These are phyloP conservation scores for Fraxinus dipetala DNA, from an alignment of 305 asterid genomes.

Conservation along the genomic window DNA sequence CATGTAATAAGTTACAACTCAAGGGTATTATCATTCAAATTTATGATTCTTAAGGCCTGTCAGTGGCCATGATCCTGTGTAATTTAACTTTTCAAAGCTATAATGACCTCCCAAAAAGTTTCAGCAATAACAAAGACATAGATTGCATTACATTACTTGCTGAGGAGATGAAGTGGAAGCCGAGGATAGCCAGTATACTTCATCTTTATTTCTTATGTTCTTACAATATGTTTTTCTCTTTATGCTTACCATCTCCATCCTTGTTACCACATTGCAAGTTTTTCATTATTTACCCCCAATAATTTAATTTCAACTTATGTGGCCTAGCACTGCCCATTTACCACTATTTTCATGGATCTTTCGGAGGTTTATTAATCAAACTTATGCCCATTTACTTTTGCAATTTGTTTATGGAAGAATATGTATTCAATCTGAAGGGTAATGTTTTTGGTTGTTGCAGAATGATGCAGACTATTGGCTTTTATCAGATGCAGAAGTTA, in stretches of 20 bases:
- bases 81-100: not conserved
- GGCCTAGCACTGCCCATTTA: not conserved
- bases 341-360: not conserved
- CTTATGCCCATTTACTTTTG: not conserved
- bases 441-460: conserved; percentile 38
- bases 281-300: not conserved
- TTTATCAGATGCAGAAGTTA: conserved; percentile 66
- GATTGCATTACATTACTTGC: not conserved
- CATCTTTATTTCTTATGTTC: not conserved
- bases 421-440: conserved; percentile 7
- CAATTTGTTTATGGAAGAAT: conserved; percentile 4
- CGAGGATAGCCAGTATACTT: not conserved
- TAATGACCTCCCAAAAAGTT: not conserved
- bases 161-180: not conserved
- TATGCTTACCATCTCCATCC: not conserved
- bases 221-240: not conserved
- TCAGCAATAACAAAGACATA: not conserved
- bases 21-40: not conserved
- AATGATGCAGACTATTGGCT: conserved; percentile 89
- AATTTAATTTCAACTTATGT: not conserved
- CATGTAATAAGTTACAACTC: not conserved
- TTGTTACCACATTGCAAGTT: not conserved
- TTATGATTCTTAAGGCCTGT: not conserved
- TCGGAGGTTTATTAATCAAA: not conserved
- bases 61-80: not conserved